Percentiles rank a stretch among this genome's conserved stretches.
Conservation (phyloP, 306 rosid genomes). For the Prunus campanulata region DNA sequence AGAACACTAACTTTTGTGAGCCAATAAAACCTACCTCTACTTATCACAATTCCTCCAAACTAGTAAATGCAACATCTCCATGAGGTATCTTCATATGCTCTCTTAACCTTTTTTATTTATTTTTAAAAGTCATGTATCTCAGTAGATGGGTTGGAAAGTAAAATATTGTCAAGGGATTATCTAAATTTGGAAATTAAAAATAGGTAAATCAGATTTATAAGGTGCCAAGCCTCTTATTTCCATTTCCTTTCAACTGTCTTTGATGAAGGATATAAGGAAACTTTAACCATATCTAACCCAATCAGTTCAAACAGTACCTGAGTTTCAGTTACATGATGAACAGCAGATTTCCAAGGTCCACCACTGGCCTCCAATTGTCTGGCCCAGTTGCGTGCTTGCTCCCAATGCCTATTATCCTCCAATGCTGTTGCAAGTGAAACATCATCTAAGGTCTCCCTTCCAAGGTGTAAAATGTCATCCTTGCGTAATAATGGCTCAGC, state of each 20-base stretch:
- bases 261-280: not conserved
- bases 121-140: not conserved
- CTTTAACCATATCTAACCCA: conserved; percentile 19
- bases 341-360: conserved; percentile 69
- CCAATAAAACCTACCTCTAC: not conserved
- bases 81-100: not conserved
- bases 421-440: conserved; percentile 76
- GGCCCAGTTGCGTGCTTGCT: conserved; percentile 98
- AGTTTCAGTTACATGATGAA: conserved; percentile 91
- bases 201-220: not conserved
- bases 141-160: not conserved
- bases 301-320: conserved; percentile 58
- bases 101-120: not conserved
- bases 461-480: conserved; percentile 65
- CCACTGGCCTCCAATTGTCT: conserved; percentile 89
- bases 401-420: conserved; percentile 89
- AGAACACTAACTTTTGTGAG: not conserved
- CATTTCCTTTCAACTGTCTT: not conserved
- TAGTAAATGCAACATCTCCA: not conserved
- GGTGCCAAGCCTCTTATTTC: not conserved
- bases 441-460: conserved; percentile 75
- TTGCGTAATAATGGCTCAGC: conserved; percentile 82
- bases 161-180: not conserved
- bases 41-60: not conserved
- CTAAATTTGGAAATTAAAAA: not conserved